Evolutionary conservation across 116 monocot species (phyloP).

Genomic region (Iris pallida): DNA sequence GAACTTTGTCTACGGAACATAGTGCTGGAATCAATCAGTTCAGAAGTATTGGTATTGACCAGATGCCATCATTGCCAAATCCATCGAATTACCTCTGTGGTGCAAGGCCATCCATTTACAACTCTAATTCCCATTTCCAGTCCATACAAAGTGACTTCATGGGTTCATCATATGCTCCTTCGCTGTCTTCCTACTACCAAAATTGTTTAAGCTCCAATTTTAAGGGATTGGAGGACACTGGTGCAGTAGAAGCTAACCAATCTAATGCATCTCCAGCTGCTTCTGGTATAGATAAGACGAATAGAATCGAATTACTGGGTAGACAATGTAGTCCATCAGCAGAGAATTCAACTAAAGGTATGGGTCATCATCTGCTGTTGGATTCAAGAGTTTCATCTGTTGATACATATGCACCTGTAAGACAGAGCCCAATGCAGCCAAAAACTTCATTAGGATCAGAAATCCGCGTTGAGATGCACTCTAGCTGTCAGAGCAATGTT

Average conservation of each 20-base stretch:
- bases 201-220: conserved; percentile 6
- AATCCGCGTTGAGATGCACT: conserved; percentile 3
- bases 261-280: conserved; percentile 4
- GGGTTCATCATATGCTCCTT: conserved; percentile 4
- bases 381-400: background rate
- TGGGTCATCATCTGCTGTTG: conserved; percentile 4
- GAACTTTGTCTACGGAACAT: conserved; percentile 10
- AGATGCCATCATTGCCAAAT: conserved; percentile 8
- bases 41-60: conserved; percentile 4
- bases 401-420: conserved; percentile 18
- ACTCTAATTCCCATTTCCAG: conserved; percentile 8
- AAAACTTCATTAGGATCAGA: background rate
- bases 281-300: conserved; percentile 3
- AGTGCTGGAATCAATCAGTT: conserved; percentile 8
- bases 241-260: background rate
- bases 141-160: background rate
- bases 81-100: conserved; percentile 1
- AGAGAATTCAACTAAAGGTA: conserved; percentile 4
- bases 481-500: conserved; percentile 1
- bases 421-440: conserved; percentile 2
- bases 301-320: conserved; percentile 1
- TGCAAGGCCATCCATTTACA: conserved; percentile 7
- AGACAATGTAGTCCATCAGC: background rate
- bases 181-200: conserved; percentile 1
- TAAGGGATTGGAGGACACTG: conserved; percentile 4